Conservation (phyloP, 2,329 filamentous ascomycete species). For the Drechslerella dactyloides region DNA sequence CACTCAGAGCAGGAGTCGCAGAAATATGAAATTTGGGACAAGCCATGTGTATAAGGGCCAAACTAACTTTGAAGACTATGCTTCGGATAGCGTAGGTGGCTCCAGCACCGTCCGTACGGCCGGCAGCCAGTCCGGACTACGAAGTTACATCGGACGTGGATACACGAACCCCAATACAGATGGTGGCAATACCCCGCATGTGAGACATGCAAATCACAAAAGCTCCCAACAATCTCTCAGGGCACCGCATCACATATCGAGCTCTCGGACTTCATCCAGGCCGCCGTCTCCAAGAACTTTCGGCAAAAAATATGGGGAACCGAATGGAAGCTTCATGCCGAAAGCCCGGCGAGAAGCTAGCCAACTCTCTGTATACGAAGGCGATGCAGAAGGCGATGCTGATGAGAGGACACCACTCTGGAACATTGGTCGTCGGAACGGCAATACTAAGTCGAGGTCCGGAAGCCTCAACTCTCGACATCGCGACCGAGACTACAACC, state of each 20-base stretch:
- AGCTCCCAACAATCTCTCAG: conserved; percentile 51
- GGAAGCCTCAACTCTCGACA: conserved; percentile 64
- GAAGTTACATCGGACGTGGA: conserved; percentile 46
- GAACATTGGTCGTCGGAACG: conserved; percentile 64
- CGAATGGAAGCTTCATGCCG: conserved; percentile 23
- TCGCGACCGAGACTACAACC: conserved; percentile 74
- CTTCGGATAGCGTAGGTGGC: conserved; percentile 37
- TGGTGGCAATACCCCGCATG: conserved; percentile 17
- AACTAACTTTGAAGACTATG: conserved; percentile 36
- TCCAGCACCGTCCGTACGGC: conserved; percentile 25
- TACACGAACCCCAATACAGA: conserved; percentile 34
- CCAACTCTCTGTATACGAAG: conserved; percentile 56
- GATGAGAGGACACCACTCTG: conserved; percentile 88
- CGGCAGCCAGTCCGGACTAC: conserved; percentile 25
- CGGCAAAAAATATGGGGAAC: conserved; percentile 16
- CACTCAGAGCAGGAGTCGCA: conserved; percentile 30
- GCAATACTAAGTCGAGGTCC: conserved; percentile 35
- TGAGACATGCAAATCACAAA: conserved; percentile 51
- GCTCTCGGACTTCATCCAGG: conserved; percentile 38
- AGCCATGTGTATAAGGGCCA: conserved; percentile 34
- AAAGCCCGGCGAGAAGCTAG: conserved; percentile 45
- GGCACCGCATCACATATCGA: conserved; percentile 37
- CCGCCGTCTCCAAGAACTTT: conserved; percentile 42
- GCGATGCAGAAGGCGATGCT: conserved; percentile 69
- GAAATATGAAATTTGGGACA: conserved; percentile 54